A percentile compares a stretch with the other conserved stretches of the same genome.
These are phyloP conservation scores for Penicillium sclerotigenum DNA, from an alignment of 2,329 filamentous ascomycete species.

Conservation along the genomic window DNA sequence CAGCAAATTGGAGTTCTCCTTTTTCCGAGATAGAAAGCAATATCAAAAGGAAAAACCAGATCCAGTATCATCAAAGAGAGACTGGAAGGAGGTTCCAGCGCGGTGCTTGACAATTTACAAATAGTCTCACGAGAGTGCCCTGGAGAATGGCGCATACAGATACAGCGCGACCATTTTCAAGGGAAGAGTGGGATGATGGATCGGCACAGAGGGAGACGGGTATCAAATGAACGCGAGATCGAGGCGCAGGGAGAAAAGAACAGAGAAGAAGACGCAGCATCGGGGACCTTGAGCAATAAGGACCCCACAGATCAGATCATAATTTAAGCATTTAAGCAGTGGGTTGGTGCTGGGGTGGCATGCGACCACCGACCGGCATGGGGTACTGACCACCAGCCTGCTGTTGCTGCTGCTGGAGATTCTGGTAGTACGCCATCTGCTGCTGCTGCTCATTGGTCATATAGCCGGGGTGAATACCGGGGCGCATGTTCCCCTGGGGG, in stretches of 20 bases:
- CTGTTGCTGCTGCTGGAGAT: slow-evolving; percentile 70
- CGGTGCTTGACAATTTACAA: slow-evolving; percentile 25
- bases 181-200: slow-evolving; percentile 18
- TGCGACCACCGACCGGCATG: slow-evolving; percentile 73
- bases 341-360: slow-evolving; percentile 79
- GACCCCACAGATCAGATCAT: slow-evolving; percentile 17
- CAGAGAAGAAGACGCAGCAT: slow-evolving; percentile 27
- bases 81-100: slow-evolving; percentile 7
- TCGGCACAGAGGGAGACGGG: slow-evolving; percentile 32
- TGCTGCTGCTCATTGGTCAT: slow-evolving; percentile 66
- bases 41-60: slow-evolving; percentile 12
- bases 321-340: slow-evolving; percentile 56
- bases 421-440: slow-evolving; percentile 78
- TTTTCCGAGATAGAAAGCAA: slow-evolving; percentile 11
- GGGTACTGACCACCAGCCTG: slow-evolving; percentile 66
- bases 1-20: slow-evolving; percentile 10
- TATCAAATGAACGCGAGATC: slow-evolving; percentile 38
- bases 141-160: slow-evolving; percentile 3
- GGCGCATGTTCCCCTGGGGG: slow-evolving; percentile 62
- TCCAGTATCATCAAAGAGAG: slow-evolving; percentile 15
- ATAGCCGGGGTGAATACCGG: slow-evolving; percentile 68
- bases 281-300: slow-evolving; percentile 21
- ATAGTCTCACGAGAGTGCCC: slow-evolving; percentile 15
- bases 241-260: slow-evolving; percentile 24
- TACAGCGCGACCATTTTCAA: slow-evolving; percentile 8